A percentile compares a stretch with the other conserved stretches of the same genome.
phyloP scores from a whole-genome alignment of 2,329 filamentous ascomycete species.

The Cladosporium sp. region DNA sequence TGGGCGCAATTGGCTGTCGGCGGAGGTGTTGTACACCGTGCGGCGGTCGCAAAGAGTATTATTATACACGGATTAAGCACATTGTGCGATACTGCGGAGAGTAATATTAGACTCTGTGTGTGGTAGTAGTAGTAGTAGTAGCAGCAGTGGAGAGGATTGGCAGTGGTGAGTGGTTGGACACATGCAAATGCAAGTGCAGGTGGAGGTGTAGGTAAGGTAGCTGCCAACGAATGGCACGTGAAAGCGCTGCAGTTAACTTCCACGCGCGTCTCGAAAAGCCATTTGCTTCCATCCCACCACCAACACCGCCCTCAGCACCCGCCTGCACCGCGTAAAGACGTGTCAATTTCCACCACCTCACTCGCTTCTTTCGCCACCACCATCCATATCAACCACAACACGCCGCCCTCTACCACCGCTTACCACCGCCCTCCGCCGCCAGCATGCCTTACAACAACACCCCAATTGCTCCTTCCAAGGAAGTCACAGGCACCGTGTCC shows the following conservation, averaged over 20 bases:
- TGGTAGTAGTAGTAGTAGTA: not conserved
- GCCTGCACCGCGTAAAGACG: conserved; percentile 10
- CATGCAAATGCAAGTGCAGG: not conserved
- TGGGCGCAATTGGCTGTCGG: not conserved
- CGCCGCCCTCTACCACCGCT: not conserved
- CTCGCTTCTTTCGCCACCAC: not conserved
- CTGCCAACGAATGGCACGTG: not conserved
- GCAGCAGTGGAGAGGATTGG: not conserved
- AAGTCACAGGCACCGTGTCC: conserved; percentile 80
- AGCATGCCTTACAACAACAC: conserved; percentile 88
- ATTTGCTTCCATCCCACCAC: not conserved
- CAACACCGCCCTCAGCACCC: not conserved
- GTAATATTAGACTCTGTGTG: not conserved
- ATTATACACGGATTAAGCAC: not conserved
- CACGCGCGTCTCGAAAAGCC: conserved; percentile 10
- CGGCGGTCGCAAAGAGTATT: not conserved
- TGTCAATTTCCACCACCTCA: not conserved
- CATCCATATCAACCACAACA: not conserved
- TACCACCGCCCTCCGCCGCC: not conserved
- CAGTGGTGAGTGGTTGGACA: not conserved
- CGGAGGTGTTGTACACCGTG: not conserved
- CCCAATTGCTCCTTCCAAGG: conserved; percentile 75
- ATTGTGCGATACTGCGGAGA: not conserved
- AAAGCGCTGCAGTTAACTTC: not conserved
- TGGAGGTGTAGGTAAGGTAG: not conserved